Evolutionary conservation across 2,329 filamentous ascomycete genomes (phyloP).

Genomic region (Epichloe coenophiala): DNA sequence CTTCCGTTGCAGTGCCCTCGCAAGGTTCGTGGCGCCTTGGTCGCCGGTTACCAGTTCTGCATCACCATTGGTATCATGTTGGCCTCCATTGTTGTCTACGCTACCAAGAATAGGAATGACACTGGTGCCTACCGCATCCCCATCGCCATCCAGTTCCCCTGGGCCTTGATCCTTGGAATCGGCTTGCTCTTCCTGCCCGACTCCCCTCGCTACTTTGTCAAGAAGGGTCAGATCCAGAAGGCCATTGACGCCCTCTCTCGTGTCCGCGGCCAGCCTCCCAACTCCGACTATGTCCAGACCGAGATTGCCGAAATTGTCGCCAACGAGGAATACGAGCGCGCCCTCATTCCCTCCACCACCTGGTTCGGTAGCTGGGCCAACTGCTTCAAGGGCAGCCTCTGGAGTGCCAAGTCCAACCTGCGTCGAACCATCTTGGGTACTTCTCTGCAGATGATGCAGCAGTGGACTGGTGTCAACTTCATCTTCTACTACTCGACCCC

Average conservation of each 20-base stretch:
- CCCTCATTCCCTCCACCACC: slow-evolving; percentile 48
- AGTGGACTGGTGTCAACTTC: slow-evolving; percentile 83
- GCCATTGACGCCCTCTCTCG: slow-evolving; percentile 50
- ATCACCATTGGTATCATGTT: slow-evolving; percentile 68
- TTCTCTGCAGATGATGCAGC: slow-evolving; percentile 70
- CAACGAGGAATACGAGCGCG: slow-evolving; percentile 76
- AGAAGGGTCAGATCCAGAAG: slow-evolving; percentile 53
- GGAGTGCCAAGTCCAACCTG: slow-evolving; percentile 49
- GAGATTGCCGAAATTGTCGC: slow-evolving; percentile 82
- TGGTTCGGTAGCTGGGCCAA: slow-evolving; percentile 57
- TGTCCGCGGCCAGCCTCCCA: slow-evolving; percentile 59
- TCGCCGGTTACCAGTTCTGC: slow-evolving; percentile 75
- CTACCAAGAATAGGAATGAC: slow-evolving; percentile 45
- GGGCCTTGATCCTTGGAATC: slow-evolving; percentile 59
- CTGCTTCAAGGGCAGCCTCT: slow-evolving; percentile 53
- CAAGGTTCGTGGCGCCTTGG: slow-evolving; percentile 64
- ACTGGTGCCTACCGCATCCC: slow-evolving; percentile 66
- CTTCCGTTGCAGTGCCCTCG: slow-evolving; percentile 33
- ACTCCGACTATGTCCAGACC: slow-evolving; percentile 62
- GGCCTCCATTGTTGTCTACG: slow-evolving; percentile 63
- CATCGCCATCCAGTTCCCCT: slow-evolving; percentile 67
- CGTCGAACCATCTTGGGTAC: slow-evolving; percentile 60
- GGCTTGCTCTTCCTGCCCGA: slow-evolving; percentile 71
- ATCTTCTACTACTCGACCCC: slow-evolving; percentile 80
- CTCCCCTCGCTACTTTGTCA: slow-evolving; percentile 76